Evolutionary conservation across 768 basidiomycete species (phyloP), one percentile per base, ranked within the genome.

Genomic region (Boletus subcaerulescens): DNA sequence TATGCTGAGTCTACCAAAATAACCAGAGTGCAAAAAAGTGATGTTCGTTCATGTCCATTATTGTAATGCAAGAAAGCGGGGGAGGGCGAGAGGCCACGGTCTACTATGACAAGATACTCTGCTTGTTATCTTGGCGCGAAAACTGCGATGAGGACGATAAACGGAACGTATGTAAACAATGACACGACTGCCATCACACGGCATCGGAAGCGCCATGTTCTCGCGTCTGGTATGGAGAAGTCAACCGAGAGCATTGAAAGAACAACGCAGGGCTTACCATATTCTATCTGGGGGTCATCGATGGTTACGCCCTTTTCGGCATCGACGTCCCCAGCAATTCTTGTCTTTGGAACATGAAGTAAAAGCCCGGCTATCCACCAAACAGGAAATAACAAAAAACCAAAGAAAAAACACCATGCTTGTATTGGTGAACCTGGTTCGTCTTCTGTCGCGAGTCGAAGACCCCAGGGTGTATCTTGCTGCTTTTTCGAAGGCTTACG

Each of bases 271-370:
- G 22, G 73, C 86, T 63, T 60, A 90, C 89, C 85, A 65, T 80
- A 79, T 65, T 91, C 89, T 51, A 90, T 79, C 65, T 91, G 89
- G 26, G 89, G 89, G 69, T 91, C 87, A 63, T 90, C 88, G 45
- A 90, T 73, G 29, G 85, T 75, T 15, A 90, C 87, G 39, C 73
- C 85, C 68, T 89, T 89, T 71, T 89, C 87, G 45, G 72, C 68
- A 52, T 72, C 75, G 31, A 75, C 74, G 38, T 75, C 83, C 20
- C 81, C 86, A 18, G 87, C 76, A 38, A 76, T 74, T 64, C 89
- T 76, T 24, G 89, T 91, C 62, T 67, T 72, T 13, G 86, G 88
- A 12, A 87, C 79, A 24, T 74, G 74, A 40, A 71, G 59, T 78
- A 77, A 71, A 49, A 68, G 80, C 71, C 74, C 68, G 66, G 74